These are phyloP conservation scores for Simmondsia chinensis DNA, from an alignment of 148 eudicot species.

Conservation along the genomic window DNA sequence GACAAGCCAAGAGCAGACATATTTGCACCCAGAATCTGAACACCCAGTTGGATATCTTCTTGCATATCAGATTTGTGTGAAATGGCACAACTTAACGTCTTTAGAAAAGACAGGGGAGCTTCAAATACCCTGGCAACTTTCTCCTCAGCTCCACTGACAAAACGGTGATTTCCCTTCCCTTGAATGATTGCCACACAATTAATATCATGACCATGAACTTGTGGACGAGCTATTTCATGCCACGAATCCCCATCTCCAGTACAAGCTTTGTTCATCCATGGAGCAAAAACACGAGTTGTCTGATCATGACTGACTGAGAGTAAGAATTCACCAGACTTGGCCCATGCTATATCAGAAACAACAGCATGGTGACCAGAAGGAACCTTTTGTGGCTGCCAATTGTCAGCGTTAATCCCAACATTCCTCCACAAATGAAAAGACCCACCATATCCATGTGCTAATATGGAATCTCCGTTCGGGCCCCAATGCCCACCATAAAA, in stretches of 20 bases:
- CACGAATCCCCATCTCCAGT: slow-evolving; percentile 36
- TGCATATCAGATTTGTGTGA: slow-evolving; percentile 26
- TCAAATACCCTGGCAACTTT: slow-evolving; percentile 98
- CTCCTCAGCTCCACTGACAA: slow-evolving; percentile 95
- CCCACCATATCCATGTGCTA: slow-evolving; percentile 99
- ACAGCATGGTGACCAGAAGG: slow-evolving; percentile 84
- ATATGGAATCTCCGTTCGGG: slow-evolving; percentile 61
- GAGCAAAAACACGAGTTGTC: slow-evolving; percentile 84
- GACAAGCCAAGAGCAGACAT: slow-evolving; percentile 99
- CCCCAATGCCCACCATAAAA: slow-evolving; percentile 98
- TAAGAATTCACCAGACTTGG: slow-evolving; percentile 64
- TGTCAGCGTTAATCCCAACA: slow-evolving; percentile 49
- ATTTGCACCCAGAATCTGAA: slow-evolving; percentile 94
- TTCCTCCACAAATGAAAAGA: slow-evolving; percentile 93
- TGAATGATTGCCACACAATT: slow-evolving; percentile 65
- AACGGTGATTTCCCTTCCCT: slow-evolving; percentile 90
- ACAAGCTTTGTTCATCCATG: slow-evolving; percentile 42
- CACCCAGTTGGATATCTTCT: slow-evolving; percentile 56
- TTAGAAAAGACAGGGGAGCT: slow-evolving; percentile 88
- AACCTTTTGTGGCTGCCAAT: slow-evolving; percentile 92
- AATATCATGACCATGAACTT: slow-evolving; percentile 99
- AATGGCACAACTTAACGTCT: slow-evolving; percentile 71
- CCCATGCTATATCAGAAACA: slow-evolving; percentile 87
- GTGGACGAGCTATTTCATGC: slow-evolving; percentile 98
- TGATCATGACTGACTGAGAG: slow-evolving; percentile 93